Conservation (phyloP, 2,329 filamentous ascomycete species). For the Leptographium procerum region DNA sequence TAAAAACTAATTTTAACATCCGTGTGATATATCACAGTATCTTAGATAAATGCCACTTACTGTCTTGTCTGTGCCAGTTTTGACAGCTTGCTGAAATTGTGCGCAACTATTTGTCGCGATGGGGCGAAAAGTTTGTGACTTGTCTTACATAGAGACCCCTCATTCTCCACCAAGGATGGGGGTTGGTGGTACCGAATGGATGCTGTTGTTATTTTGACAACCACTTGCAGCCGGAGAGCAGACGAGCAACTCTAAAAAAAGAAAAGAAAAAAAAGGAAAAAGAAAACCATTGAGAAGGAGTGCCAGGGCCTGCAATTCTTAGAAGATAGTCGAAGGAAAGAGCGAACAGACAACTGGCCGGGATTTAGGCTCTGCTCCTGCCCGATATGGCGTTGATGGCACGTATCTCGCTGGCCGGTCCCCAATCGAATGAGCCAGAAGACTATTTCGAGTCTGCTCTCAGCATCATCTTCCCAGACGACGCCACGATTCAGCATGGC, state of each 20-base stretch:
- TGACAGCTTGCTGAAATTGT: neutral
- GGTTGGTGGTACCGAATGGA: neutral
- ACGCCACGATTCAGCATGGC: constrained; percentile 55
- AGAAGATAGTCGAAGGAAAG: neutral
- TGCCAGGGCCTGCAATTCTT: too few relatives aligned
- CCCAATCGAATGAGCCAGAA: constrained; percentile 33
- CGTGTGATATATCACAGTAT: neutral
- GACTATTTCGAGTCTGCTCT: constrained; percentile 49
- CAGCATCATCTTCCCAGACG: constrained; percentile 56
- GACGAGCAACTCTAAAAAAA: too few relatives aligned
- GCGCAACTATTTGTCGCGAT: neutral
- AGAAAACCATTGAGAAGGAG: neutral
- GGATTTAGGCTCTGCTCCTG: neutral
- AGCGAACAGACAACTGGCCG: neutral
- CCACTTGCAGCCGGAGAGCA: neutral
- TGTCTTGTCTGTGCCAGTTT: neutral
- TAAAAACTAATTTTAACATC: too few relatives aligned
- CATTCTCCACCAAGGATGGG: too few relatives aligned
- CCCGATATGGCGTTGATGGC: constrained; percentile 34
- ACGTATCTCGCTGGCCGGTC: constrained; percentile 29
- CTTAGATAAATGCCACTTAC: neutral
- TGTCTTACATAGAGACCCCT: neutral
- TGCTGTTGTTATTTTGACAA: neutral
- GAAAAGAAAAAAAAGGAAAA: neutral
- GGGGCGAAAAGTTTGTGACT: neutral